Conservation (phyloP, 768 basidiomycete genomes). For the Agrocybe chaxingu region DNA sequence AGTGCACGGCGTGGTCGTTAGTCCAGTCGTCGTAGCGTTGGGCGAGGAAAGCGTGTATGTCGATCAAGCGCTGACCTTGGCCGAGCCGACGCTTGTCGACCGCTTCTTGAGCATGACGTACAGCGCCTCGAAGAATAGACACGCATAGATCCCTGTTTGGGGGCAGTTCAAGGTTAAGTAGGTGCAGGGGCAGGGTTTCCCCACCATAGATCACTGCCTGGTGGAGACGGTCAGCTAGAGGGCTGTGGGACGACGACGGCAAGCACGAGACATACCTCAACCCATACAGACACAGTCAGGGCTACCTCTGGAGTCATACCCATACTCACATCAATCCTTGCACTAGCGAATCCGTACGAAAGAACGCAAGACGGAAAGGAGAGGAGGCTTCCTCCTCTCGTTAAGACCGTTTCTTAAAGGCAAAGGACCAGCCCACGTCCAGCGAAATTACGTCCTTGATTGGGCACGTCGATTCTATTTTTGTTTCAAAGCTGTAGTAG, state of each 20-base stretch:
- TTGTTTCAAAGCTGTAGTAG: too few relatives aligned
- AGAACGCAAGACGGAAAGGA: too few relatives aligned
- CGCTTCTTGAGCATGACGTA: constrained; percentile 15
- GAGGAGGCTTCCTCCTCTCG: too few relatives aligned
- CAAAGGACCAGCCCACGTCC: too few relatives aligned
- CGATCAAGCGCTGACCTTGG: constrained; percentile 4
- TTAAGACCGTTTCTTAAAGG: too few relatives aligned
- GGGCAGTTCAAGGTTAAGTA: not conserved
- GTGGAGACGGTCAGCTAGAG: not conserved
- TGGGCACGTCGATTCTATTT: too few relatives aligned
- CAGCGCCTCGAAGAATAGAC: constrained; percentile 16
- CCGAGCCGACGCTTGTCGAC: constrained; percentile 4
- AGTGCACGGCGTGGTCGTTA: not conserved
- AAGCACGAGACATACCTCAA: constrained; percentile 9
- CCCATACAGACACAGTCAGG: constrained; percentile 15
- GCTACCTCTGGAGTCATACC: constrained; percentile 12
- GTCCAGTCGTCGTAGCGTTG: not conserved
- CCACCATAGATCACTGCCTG: constrained; percentile 14
- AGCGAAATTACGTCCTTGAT: too few relatives aligned
- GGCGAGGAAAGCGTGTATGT: too few relatives aligned
- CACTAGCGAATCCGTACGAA: too few relatives aligned
- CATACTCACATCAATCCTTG: constrained; percentile 10
- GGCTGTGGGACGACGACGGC: not conserved
- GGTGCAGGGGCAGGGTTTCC: not conserved
- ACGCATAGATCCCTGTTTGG: constrained; percentile 15